phyloP scores from a whole-genome alignment of 2,329 filamentous ascomycete species.

The Didymella pinodella region DNA sequence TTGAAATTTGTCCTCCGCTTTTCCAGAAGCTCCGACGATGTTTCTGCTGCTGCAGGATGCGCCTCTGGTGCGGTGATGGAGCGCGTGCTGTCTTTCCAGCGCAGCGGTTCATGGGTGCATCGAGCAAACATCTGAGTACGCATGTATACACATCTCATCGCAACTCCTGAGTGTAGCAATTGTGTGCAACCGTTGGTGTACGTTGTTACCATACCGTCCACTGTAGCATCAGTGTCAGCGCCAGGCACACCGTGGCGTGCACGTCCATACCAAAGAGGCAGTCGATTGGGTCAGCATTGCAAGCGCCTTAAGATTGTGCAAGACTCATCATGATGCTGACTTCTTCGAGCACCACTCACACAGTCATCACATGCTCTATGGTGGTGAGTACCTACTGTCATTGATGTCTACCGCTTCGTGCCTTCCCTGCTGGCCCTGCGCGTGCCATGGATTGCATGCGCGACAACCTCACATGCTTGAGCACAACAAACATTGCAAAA shows the following conservation, averaged over 20 bases:
- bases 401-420: slow-evolving; percentile 1
- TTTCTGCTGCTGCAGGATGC: not conserved
- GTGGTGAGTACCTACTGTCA: not conserved
- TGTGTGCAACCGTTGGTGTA: not conserved
- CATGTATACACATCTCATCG: not conserved
- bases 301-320: slow-evolving; percentile 9
- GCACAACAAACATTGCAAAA: slow-evolving; percentile 1
- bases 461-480: not conserved
- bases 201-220: not conserved
- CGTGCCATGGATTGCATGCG: not conserved
- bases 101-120: slow-evolving; percentile 7
- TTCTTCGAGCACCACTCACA: slow-evolving; percentile 1
- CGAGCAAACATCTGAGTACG: not conserved
- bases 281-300: slow-evolving; percentile 5
- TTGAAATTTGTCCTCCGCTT: slow-evolving; percentile 7
- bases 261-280: slow-evolving; percentile 10
- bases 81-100: slow-evolving; percentile 4
- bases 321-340: slow-evolving; percentile 12
- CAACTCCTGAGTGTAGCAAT: not conserved
- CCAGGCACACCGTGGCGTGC: slow-evolving; percentile 1
- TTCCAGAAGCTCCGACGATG: slow-evolving; percentile 11
- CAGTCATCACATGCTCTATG: not conserved
- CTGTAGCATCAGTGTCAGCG: not conserved
- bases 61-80: slow-evolving; percentile 15
- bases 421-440: not conserved